These are phyloP conservation scores for Polygonum maritimum DNA, from an alignment of 148 eudicot species.

Conservation along the genomic window DNA sequence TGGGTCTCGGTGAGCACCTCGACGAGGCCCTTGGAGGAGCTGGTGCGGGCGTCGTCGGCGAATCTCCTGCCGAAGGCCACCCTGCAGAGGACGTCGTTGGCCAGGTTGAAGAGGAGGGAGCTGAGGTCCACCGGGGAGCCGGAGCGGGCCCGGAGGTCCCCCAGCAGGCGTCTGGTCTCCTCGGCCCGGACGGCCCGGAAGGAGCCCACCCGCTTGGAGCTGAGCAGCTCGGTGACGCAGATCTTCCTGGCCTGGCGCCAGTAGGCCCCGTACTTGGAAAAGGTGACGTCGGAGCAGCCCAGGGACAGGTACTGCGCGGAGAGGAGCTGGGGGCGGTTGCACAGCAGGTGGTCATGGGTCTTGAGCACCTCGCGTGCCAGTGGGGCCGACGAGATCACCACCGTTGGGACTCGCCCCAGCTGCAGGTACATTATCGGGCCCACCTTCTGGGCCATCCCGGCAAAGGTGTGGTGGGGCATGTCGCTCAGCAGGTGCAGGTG, in stretches of 20 bases:
- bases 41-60: constrained; percentile 4
- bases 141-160: constrained; percentile 2
- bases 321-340: constrained; percentile 32
- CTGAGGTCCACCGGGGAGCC: constrained; percentile 23
- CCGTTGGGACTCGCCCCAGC: constrained; percentile 6
- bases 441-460: neutral
- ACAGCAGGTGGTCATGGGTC: constrained; percentile 33
- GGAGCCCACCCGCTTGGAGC: constrained; percentile 38
- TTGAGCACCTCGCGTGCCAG: constrained; percentile 21
- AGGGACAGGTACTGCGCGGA: constrained; percentile 39
- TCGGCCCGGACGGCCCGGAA: constrained; percentile 29
- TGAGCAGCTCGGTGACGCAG: constrained; percentile 43
- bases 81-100: constrained; percentile 37
- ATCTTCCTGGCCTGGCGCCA: constrained; percentile 55
- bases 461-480: constrained; percentile 11
- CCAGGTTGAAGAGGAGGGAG: constrained; percentile 30
- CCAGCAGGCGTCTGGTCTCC: constrained; percentile 26
- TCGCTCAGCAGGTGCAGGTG: constrained; percentile 8
- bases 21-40: constrained; percentile 12
- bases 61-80: constrained; percentile 58
- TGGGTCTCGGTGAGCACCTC: constrained; percentile 39
- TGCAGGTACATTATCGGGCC: constrained; percentile 8
- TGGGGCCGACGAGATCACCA: constrained; percentile 7
- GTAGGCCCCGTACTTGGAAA: constrained; percentile 47
- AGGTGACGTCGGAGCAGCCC: constrained; percentile 50